Evolutionary conservation across 176 grass and related monocot genomes (phyloP).

Genomic region (Musa itinerans): DNA sequence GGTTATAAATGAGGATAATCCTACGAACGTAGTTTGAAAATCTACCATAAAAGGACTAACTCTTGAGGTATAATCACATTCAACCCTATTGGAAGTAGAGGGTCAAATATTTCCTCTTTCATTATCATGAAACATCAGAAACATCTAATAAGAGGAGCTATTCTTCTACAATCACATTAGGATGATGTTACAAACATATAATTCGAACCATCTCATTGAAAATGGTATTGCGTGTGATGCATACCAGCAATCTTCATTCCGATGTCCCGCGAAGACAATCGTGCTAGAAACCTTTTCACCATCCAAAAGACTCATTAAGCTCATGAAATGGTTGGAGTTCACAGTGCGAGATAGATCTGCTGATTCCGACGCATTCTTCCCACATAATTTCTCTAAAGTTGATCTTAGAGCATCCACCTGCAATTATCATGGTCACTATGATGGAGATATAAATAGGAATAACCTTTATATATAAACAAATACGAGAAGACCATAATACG

Average conservation of each 20-base stretch:
- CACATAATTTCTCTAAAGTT: constrained; percentile 64
- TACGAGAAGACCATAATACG: too few relatives aligned
- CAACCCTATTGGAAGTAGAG: constrained; percentile 34
- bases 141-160: constrained; percentile 65
- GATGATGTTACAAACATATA: constrained; percentile 5
- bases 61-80: too few relatives aligned
- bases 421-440: constrained; percentile 12
- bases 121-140: constrained; percentile 58
- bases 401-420: constrained; percentile 58
- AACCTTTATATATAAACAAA: too few relatives aligned
- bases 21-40: too few relatives aligned
- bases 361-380: constrained; percentile 60
- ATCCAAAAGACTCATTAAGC: constrained; percentile 48
- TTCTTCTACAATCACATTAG: constrained; percentile 43
- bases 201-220: not conserved
- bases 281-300: constrained; percentile 48
- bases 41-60: too few relatives aligned
- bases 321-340: constrained; percentile 51
- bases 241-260: constrained; percentile 58
- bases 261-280: constrained; percentile 58
- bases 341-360: constrained; percentile 71
- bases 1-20: too few relatives aligned
- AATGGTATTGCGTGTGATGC: constrained; percentile 6
- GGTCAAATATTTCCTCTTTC: constrained; percentile 67
- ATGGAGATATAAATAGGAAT: too few relatives aligned